Percentiles rank a stretch among this genome's conserved stretches.
Evolutionary conservation across 257 asterid genomes (phyloP).

Genomic region (Forsythia suspensa): DNA sequence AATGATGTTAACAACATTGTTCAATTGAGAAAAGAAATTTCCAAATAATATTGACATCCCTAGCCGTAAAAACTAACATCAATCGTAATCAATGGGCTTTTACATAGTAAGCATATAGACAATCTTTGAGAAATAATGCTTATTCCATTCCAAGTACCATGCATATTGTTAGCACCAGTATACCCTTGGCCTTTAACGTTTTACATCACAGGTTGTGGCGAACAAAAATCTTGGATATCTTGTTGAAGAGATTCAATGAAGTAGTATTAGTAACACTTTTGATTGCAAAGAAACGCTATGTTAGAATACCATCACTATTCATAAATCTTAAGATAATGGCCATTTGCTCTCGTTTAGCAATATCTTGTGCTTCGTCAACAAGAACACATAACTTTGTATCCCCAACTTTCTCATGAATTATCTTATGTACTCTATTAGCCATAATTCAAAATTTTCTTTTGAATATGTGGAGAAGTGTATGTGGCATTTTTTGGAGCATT

Average conservation of each 20-base stretch:
- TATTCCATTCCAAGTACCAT: background rate
- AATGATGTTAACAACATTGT: background rate
- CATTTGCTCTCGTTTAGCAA: too few species aligned
- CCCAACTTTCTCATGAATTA: too few species aligned
- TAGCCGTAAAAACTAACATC: background rate
- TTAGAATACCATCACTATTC: background rate
- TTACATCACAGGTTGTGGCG: background rate
- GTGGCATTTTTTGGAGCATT: too few species aligned
- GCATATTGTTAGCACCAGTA: background rate
- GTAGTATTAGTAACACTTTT: background rate
- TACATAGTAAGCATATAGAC: background rate
- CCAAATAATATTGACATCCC: too few species aligned
- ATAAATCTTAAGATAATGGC: background rate
- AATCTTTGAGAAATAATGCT: background rate
- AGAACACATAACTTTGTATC: too few species aligned
- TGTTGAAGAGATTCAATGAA: background rate
- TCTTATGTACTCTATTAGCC: too few species aligned
- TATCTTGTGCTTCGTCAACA: too few species aligned
- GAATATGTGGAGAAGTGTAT: too few species aligned
- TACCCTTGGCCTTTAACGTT: background rate
- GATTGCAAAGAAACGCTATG: background rate
- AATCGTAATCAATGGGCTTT: background rate
- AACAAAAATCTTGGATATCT: background rate
- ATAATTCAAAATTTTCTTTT: too few species aligned
- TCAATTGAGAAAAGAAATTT: background rate